Percentiles rank a stretch among this genome's conserved stretches.
Evolutionary conservation across 495 filamentous ascomycete species (phyloP).

Genomic region (Penicillium mononematosum): DNA sequence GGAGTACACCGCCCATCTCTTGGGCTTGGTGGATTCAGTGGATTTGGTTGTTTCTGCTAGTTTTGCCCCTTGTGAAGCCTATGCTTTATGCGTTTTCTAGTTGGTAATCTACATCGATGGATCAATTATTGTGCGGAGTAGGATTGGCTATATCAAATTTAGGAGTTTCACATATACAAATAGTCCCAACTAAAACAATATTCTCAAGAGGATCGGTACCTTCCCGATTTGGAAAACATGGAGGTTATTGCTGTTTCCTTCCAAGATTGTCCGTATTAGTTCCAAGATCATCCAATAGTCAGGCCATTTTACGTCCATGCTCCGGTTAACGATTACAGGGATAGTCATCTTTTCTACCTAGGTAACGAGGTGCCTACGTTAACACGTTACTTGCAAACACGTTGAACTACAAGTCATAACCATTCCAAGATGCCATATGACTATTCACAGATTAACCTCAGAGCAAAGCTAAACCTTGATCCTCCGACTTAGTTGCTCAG

Average conservation of each 20-base stretch:
- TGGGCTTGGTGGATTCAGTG: slow-evolving; percentile 5
- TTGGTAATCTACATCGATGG: background rate
- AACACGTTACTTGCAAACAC: background rate
- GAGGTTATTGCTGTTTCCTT: background rate
- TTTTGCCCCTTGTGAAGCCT: background rate
- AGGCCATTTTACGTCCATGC: background rate
- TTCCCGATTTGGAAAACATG: background rate
- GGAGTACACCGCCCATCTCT: background rate
- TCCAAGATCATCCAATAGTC: background rate
- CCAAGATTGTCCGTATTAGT: background rate
- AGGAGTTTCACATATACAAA: background rate
- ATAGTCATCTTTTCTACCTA: background rate
- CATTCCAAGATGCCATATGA: background rate
- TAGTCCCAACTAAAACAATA: background rate
- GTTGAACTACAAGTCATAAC: background rate
- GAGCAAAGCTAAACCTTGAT: slow-evolving; percentile 25
- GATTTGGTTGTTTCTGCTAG: background rate
- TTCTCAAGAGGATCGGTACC: background rate
- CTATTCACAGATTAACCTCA: background rate
- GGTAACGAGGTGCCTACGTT: background rate
- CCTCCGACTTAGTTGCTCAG: slow-evolving; percentile 41
- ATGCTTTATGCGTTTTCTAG: background rate
- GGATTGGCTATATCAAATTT: background rate
- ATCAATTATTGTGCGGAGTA: background rate
- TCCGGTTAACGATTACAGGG: background rate